Base-by-base conservation (phyloP, 1,284 basidiomycete species). In the Pseudozyma sp. region DNA sequence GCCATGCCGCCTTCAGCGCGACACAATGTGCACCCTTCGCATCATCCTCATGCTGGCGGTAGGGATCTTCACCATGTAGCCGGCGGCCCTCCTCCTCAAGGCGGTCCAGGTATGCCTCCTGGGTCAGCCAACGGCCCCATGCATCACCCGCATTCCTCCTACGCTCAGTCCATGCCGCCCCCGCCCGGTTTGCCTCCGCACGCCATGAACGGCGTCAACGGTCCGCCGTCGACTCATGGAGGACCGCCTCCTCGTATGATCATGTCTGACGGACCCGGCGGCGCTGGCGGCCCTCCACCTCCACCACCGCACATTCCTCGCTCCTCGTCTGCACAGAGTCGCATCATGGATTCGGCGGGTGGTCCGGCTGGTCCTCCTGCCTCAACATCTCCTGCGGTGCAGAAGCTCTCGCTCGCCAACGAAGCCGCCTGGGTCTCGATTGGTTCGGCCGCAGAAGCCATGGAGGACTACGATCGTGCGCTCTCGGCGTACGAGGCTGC, bases 401-500 rank as follows among this genome's bases (percentile, higher is more conserved):
- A 81, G 24, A 81, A 81, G 50, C 73, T 83, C 14, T 61, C 78
- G 43, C 67, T 68, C 13, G 79, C 79, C 45, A 83, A 83, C 56
- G 81, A 83, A 39, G 61, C 79, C 24, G 71, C 81, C 5, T 83
- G 81, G 81, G 63, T 83, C 31, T 57, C 80, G 4, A 69, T 81
- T 10, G 81, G 82, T 10, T 73, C 81, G 3, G 69, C 80, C 7
- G 82, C 82, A 29, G 82, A 84, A 40, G 53, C 81, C 13, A 84
- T 84, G 82, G 80, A 82, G 43, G 82, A 84, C 54, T 80, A 71
- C 48, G 76, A 81, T 10, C 75, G 82, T 14, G 82, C 82, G 2
- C 73, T 84, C 24, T 67, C 76, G 6, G 79, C 79, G 6, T 83
- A 84, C 57, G 82, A 84, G 30, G 70, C 78, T 33, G 81, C 82